Conservation (phyloP, 2,329 filamentous ascomycete species). For the Claviceps arundinis region DNA sequence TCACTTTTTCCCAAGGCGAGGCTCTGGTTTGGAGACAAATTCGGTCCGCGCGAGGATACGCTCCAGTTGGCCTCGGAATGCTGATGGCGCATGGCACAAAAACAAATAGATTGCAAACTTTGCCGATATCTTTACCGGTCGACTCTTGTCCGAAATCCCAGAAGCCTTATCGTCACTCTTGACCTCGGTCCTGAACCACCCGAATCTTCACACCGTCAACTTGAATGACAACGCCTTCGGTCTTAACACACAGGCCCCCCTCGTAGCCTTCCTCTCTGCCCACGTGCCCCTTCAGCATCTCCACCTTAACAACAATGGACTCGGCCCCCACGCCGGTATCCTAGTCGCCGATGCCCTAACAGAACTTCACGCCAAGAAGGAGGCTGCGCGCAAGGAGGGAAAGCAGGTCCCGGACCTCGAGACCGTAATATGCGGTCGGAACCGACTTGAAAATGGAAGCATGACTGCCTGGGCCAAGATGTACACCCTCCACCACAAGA, state of each 20-base stretch:
- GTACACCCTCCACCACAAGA: conserved; percentile 67
- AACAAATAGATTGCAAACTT: conserved; percentile 59
- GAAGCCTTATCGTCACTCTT: conserved; percentile 76
- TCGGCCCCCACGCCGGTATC: conserved; percentile 82
- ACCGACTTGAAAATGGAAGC: conserved; percentile 86
- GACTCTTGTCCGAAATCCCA: conserved; percentile 86
- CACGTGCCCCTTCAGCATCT: conserved; percentile 88
- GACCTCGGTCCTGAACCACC: conserved; percentile 72
- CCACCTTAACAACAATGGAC: conserved; percentile 95
- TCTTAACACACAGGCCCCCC: conserved; percentile 82
- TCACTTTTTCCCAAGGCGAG: neutral
- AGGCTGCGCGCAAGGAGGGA: conserved; percentile 56
- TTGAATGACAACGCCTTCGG: conserved; percentile 98
- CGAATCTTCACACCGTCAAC: conserved; percentile 80
- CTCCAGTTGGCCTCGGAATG: no score
- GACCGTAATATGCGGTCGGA: conserved; percentile 94
- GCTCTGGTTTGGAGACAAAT: no score
- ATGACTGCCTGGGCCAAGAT: conserved; percentile 92
- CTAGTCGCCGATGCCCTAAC: conserved; percentile 80
- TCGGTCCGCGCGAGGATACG: no score
- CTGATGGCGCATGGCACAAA: neutral
- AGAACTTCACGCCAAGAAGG: conserved; percentile 72
- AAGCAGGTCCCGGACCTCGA: conserved; percentile 71
- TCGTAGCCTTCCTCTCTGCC: conserved; percentile 79
- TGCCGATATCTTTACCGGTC: conserved; percentile 94